Evolutionary conservation across 352 stramenopile species (phyloP), one percentile per base, ranked within the genome.

Genomic region (Globisporangium apiculatum): DNA sequence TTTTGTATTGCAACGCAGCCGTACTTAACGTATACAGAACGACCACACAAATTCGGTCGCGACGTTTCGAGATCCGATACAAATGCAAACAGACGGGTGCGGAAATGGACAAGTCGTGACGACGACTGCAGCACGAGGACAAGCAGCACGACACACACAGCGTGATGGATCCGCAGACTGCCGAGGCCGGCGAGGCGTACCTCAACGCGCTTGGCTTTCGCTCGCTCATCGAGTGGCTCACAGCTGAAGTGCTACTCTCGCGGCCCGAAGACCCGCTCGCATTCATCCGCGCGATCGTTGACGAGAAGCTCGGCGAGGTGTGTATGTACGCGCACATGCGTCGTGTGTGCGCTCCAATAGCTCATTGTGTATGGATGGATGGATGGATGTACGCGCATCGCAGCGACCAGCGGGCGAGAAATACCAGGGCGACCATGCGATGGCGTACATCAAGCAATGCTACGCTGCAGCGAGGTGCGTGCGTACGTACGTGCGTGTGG

Each of bases 171-270:
- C 69, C 75, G 47, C 82, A 91, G 67, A 91, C 79, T 10, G 82
- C 82, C 10, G 85, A 92, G 59, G 80, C 80, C 8, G 83, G 83
- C 0, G 85, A 93, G 64, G 73, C 81, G 51, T 97, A 97, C 62
- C 76, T 97, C 61, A 89, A 91, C 54, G 73, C 71, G 14, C 88
- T 94, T 60, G 86, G 89, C 56, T 97, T 96, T 61, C 89, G 88
- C 51, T 92, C 86, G 49, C 74, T 97, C 48, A 91, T 96, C 60
- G 89, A 97, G 68, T 97, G 86, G 83, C 66, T 97, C 65, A 96
- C 87, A 35, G 89, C 89, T 1, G 89, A 97, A 54, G 74, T 83
- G 36, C 72, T 97, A 53, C 57, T 96, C 37, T 86, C 83, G 15
- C 74, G 86, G 48, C 86, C 89, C 0, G 82, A 96, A 17, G 89